A percentile compares a stretch with the other conserved stretches of the same genome.
These are phyloP conservation scores for Globisporangium paroecandrum DNA, from an alignment of 352 stramenopile genomes.

Conservation along the genomic window DNA sequence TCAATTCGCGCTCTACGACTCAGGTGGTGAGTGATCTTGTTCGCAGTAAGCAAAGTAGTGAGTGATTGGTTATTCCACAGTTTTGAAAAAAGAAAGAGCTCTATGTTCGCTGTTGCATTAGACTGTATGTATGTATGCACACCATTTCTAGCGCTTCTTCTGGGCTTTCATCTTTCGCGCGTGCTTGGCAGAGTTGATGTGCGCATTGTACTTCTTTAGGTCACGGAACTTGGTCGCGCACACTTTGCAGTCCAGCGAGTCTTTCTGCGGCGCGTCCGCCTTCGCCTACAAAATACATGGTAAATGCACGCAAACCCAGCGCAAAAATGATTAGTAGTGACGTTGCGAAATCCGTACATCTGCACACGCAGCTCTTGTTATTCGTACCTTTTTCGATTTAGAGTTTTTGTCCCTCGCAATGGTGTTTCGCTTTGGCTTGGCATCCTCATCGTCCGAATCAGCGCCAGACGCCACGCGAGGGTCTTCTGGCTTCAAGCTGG, in stretches of 20 bases:
- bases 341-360: not conserved
- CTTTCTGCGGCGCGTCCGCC: slow-evolving; percentile 9
- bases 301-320: not conserved
- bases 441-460: not conserved
- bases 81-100: not conserved
- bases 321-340: no score
- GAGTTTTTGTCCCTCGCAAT: no score
- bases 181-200: slow-evolving; percentile 87
- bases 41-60: not conserved
- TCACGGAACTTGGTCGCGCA: slow-evolving; percentile 58
- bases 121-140: not conserved
- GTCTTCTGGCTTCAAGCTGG: slow-evolving; percentile 27
- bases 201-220: slow-evolving; percentile 81
- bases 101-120: not conserved
- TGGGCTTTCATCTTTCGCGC: slow-evolving; percentile 61
- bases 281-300: slow-evolving; percentile 10
- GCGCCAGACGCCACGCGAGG: slow-evolving; percentile 12
- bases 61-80: no score
- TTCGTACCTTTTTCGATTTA: slow-evolving; percentile 12
- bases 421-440: slow-evolving; percentile 7
- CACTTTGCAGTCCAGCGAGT: slow-evolving; percentile 47
- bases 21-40: not conserved
- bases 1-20: not conserved
- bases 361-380: not conserved
- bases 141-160: slow-evolving; percentile 32